Percentiles rank a stretch among this genome's conserved stretches.
Evolutionary conservation across 2,329 filamentous ascomycete genomes (phyloP).

Genomic region (Pseudogymnoascus sp.): DNA sequence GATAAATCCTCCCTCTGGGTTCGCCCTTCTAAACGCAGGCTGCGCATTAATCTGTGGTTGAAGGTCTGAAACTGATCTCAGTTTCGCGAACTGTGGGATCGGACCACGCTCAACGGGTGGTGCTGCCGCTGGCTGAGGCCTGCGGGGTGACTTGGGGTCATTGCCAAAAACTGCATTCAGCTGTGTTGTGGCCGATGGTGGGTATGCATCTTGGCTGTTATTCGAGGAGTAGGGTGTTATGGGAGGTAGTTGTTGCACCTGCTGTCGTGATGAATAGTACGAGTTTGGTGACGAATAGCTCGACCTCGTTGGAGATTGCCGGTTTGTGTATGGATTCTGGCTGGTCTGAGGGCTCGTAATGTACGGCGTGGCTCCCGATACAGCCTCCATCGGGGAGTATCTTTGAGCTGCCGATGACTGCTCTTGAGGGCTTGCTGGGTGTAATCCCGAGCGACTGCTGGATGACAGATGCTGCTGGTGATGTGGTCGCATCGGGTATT

Average conservation of each 20-base stretch:
- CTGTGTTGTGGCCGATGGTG: conserved; percentile 59
- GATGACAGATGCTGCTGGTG: conserved; percentile 63
- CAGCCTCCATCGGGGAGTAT: conserved; percentile 91
- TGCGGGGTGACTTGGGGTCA: conserved; percentile 51
- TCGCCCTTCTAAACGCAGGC: conserved; percentile 83
- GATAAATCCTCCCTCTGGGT: conserved; percentile 95
- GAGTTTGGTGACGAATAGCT: conserved; percentile 50
- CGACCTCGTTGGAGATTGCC: conserved; percentile 71
- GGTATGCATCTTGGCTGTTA: conserved; percentile 54
- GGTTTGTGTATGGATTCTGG: conserved; percentile 43
- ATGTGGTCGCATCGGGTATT: conserved; percentile 73
- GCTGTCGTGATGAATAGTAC: conserved; percentile 42
- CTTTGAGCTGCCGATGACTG: conserved; percentile 77
- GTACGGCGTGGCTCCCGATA: conserved; percentile 76
- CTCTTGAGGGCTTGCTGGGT: conserved; percentile 65
- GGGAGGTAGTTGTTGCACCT: conserved; percentile 62
- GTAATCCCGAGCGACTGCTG: conserved; percentile 43
- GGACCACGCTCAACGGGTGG: conserved; percentile 49
- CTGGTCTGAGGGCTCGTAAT: conserved; percentile 51
- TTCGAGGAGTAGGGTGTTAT: conserved; percentile 60
- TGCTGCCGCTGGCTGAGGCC: conserved; percentile 39
- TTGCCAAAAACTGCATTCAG: conserved; percentile 57
- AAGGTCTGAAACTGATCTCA: conserved; percentile 64
- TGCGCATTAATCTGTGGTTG: conserved; percentile 77
- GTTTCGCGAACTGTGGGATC: conserved; percentile 80